Evolutionary conservation across 257 asterid species (phyloP).

Genomic region (Vinca minor): DNA sequence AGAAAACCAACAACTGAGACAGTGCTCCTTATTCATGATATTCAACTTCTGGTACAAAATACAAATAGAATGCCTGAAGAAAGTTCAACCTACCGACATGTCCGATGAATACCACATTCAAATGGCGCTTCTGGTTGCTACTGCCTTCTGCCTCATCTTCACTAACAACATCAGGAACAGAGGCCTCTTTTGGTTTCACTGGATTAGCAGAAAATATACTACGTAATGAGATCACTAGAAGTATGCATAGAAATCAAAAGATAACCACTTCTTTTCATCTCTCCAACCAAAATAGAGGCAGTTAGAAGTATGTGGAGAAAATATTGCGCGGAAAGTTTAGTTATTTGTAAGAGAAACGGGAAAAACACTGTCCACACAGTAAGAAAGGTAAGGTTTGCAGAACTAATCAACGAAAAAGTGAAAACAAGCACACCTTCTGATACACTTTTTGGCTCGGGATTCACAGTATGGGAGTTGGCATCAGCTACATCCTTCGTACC

Average conservation of each 20-base stretch:
- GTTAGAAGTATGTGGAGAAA: background rate
- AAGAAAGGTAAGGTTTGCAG: background rate
- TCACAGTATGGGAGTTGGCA: constrained; percentile 18
- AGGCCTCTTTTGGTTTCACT: constrained; percentile 33
- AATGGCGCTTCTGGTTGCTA: constrained; percentile 52
- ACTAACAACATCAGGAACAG: constrained; percentile 33
- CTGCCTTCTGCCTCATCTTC: constrained; percentile 35
- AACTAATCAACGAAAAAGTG: background rate
- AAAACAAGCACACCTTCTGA: constrained; percentile 28
- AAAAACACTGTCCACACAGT: background rate
- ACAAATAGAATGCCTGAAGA: background rate
- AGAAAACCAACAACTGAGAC: background rate
- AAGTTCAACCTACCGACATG: constrained; percentile 35
- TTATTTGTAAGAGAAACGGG: background rate
- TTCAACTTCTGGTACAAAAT: background rate
- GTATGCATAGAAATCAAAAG: background rate
- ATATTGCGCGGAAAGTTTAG: too few species aligned
- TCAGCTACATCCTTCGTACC: constrained; percentile 18
- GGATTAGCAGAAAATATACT: constrained; percentile 14
- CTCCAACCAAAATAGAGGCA: background rate
- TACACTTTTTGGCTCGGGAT: constrained; percentile 24
- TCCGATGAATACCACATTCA: constrained; percentile 55
- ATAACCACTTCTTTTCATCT: background rate
- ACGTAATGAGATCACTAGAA: constrained; percentile 4
- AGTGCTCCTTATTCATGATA: background rate